Conservation (phyloP, 305 asterid species). For the Fraxinus baroniana region DNA sequence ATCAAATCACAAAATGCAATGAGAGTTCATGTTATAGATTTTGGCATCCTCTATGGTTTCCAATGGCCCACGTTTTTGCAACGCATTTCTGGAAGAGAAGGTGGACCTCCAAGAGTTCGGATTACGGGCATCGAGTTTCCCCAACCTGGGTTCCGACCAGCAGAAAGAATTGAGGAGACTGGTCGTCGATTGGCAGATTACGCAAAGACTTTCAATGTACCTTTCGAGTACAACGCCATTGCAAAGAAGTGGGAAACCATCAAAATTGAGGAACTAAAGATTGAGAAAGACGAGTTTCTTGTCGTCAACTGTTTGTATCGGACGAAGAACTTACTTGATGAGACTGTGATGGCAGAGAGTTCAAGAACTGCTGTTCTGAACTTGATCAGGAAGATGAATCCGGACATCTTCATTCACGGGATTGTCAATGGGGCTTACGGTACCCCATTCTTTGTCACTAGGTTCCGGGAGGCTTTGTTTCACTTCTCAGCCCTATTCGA, state of each 20-base stretch:
- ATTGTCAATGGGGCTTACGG: slow-evolving; percentile 65
- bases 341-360: slow-evolving; percentile 55
- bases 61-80: neutral
- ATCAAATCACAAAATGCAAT: neutral
- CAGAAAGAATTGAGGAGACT: slow-evolving; percentile 64
- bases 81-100: neutral
- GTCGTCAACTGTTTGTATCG: slow-evolving; percentile 63
- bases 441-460: slow-evolving; percentile 65
- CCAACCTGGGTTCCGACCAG: slow-evolving; percentile 77
- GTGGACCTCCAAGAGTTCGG: slow-evolving; percentile 72
- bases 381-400: slow-evolving; percentile 55
- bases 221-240: slow-evolving; percentile 70
- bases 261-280: slow-evolving; percentile 15
- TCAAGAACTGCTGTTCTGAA: slow-evolving; percentile 55
- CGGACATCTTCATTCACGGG: slow-evolving; percentile 67
- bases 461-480: slow-evolving; percentile 76
- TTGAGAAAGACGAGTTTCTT: slow-evolving; percentile 58
- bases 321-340: slow-evolving; percentile 58
- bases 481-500: slow-evolving; percentile 75
- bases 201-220: slow-evolving; percentile 58
- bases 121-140: slow-evolving; percentile 85
- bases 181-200: slow-evolving; percentile 67
- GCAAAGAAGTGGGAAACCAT: slow-evolving; percentile 79
- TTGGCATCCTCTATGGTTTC: neutral
- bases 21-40: neutral